Evolutionary conservation across 768 basidiomycete genomes (phyloP).

Genomic region (Trametes meyenii): DNA sequence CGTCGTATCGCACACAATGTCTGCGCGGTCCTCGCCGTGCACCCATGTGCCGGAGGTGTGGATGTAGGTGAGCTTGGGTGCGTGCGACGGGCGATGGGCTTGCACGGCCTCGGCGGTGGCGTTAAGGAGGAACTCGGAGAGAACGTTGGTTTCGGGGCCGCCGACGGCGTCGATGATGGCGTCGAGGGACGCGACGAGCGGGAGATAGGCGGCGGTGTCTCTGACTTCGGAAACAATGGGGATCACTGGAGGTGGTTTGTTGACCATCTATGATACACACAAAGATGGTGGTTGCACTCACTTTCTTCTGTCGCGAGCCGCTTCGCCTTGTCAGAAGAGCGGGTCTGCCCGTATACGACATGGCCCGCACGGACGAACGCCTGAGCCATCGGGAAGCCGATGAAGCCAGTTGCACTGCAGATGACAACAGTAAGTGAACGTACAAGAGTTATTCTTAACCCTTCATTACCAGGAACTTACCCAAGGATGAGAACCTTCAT

Average conservation of each 20-base stretch:
- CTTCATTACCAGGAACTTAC: conserved; percentile 15
- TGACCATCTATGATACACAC: no score
- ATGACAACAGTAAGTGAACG: neutral
- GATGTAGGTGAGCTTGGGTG: conserved; percentile 47
- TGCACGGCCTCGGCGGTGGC: conserved; percentile 32
- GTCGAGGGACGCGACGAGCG: conserved; percentile 37
- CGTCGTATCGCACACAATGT: conserved; percentile 39
- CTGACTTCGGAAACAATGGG: conserved; percentile 38
- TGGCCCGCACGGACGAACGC: conserved; percentile 50
- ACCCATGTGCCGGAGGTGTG: conserved; percentile 51
- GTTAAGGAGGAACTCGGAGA: conserved; percentile 31
- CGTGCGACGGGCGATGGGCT: conserved; percentile 31
- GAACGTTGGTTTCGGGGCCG: conserved; percentile 22
- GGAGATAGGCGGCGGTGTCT: conserved; percentile 32
- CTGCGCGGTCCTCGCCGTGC: conserved; percentile 40
- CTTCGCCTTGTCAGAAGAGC: conserved; percentile 39
- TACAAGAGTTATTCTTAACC: neutral
- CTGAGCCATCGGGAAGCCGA: conserved; percentile 46
- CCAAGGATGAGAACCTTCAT: conserved; percentile 34
- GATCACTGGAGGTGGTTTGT: conserved; percentile 33
- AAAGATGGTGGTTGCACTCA: no score
- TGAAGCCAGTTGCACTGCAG: conserved; percentile 46
- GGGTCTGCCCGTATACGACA: conserved; percentile 48
- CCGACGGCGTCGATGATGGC: conserved; percentile 39
- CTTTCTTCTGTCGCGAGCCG: conserved; percentile 45